Evolutionary conservation across 73 alveolate genomes (phyloP), one percentile per base, ranked within the genome.

Genomic region (Tetrahymena thermophila): DNA sequence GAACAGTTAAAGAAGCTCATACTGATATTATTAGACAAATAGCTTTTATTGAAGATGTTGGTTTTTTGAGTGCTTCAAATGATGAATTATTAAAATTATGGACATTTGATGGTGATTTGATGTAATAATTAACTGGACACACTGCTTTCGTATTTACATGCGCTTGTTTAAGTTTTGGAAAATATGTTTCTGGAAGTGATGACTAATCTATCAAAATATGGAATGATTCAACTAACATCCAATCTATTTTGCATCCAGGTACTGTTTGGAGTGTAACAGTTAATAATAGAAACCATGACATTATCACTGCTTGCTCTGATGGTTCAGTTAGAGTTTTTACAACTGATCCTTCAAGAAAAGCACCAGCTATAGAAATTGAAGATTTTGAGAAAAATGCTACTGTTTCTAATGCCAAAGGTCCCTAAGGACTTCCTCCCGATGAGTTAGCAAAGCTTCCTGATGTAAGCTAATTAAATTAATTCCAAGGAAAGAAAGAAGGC

Each of bases 261-360:
- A 98, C 99, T 17, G 98, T 99, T 11, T 99, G 99, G 99, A 97
- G 97, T 93, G 98, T 98, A 37, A 96, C 98, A 35, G 93, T 96
- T 43, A 99, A 99, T 95, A 85, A 55, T 94, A 94, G 94, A 34
- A 99, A 99, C 9, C 89, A 71, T 19, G 99, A 99, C 96, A 96
- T 99, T 34, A 85, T 99, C 35, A 96, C 99, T 4, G 99, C 99
- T n/a, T 97, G 99, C 93, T 99, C 98, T 43, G 99, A 99, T 95
- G 97, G 99, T 37, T 96, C 96, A 57, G 96, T 98, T 43, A 94
- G 99, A 95, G 98, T 99, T 35, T 99, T 98, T 97, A 97, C 99
- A 7, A 84, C 96, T 56, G 98, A 98, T 93, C 93, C 96, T 43
- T 84, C 95, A 3, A 96, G 99, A 96, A 96, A 95, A 94, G 99